phyloP scores from a whole-genome alignment of 257 asterid species.

The Hygrophila difformis region DNA sequence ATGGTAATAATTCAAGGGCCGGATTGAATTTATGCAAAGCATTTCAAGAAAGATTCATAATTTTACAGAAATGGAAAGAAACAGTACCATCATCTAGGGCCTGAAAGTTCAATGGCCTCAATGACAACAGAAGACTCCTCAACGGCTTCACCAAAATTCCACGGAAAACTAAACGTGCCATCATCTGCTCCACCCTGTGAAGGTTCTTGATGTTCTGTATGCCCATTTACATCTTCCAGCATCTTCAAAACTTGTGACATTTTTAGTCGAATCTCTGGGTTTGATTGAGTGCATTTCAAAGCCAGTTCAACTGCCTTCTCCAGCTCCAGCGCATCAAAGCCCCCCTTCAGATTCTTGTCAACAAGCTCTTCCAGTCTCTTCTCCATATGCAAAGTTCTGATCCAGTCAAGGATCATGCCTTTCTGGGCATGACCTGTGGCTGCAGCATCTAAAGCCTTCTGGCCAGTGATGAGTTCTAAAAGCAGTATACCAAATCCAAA shows the following conservation, averaged over 20 bases:
- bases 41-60: no score
- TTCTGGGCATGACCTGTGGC: constrained; percentile 53
- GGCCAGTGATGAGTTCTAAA: constrained; percentile 80
- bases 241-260: constrained; percentile 63
- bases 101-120: constrained; percentile 90
- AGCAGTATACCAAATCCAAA: constrained; percentile 89
- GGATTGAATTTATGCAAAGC: no score
- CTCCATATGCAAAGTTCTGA: constrained; percentile 45
- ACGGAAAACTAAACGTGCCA: constrained; percentile 53
- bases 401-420: constrained; percentile 90
- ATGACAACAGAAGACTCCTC: constrained; percentile 68
- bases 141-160: constrained; percentile 43
- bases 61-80: no score
- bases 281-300: constrained; percentile 58
- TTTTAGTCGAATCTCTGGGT: constrained; percentile 59
- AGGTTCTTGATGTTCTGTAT: constrained; percentile 31
- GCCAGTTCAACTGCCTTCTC: constrained; percentile 59
- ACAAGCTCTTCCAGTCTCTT: constrained; percentile 58
- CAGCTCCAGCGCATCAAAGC: constrained; percentile 43
- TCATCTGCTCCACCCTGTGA: constrained; percentile 38
- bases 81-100: constrained; percentile 44
- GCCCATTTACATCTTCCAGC: constrained; percentile 50
- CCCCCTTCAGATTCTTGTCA: constrained; percentile 59
- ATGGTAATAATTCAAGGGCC: no score
- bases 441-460: constrained; percentile 55